Conservation (phyloP, 345 rosid genomes). For the Hibiscus trionum region DNA sequence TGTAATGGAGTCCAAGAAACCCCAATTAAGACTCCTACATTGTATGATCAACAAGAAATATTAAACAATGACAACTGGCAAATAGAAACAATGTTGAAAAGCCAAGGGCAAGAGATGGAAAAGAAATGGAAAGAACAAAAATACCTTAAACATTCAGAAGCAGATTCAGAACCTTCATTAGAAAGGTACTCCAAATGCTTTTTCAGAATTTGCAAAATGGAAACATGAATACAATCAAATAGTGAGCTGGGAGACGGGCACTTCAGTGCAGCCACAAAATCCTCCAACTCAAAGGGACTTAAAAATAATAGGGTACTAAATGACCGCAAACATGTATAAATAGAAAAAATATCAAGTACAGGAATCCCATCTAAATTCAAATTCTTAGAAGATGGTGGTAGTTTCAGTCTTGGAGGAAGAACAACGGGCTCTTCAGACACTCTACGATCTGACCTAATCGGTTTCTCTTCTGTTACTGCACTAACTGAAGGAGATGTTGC, state of each 20-base stretch:
- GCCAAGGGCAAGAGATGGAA: neutral
- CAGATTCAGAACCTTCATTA: conserved; percentile 72
- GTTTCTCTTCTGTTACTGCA: conserved; percentile 53
- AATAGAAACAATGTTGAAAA: neutral
- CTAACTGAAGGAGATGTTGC: conserved; percentile 48
- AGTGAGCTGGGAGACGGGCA: conserved; percentile 47
- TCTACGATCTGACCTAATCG: conserved; percentile 13
- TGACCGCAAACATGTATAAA: conserved; percentile 60
- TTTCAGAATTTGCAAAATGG: conserved; percentile 67
- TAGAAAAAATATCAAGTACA: conserved; percentile 55
- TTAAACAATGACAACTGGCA: conserved; percentile 16
- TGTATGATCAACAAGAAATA: conserved; percentile 21
- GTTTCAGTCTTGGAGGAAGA: conserved; percentile 50
- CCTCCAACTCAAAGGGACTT: conserved; percentile 92
- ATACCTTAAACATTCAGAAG: conserved; percentile 89
- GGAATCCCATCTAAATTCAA: conserved; percentile 59
- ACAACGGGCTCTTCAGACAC: conserved; percentile 31
- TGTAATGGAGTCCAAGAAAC: conserved; percentile 62
- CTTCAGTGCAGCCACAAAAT: conserved; percentile 51
- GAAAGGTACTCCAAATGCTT: conserved; percentile 69
- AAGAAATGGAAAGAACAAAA: conserved; percentile 7
- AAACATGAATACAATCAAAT: conserved; percentile 74
- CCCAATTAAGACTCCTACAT: conserved; percentile 93
- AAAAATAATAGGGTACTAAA: conserved; percentile 36
- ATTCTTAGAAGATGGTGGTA: conserved; percentile 68